Base-by-base conservation (phyloP, 179 eudicot species). In the Carnegiea gigantea region DNA sequence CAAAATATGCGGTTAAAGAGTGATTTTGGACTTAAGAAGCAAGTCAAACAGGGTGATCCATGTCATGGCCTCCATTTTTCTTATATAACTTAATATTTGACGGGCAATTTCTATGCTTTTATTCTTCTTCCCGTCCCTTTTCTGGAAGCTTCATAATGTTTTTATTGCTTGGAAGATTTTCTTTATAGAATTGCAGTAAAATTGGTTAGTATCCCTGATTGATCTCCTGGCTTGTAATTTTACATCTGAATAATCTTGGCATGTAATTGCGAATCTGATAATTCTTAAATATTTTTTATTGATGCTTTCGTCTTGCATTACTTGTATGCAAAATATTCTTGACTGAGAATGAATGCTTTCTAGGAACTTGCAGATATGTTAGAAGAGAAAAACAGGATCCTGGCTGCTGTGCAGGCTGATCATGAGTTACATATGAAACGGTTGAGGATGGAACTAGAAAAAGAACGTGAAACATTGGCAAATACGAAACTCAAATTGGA, bases 341-440 rank as follows among this genome's bases (percentile, higher is more conserved):
- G 86, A 87, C 89, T 79, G 77, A 77, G 81, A 80, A 79, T 86
- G 80, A 85, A 87, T 90, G 85, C 86, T 87, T 87, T 92, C 84
- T 92, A 96, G 99, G 99, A 94, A 82, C 89, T 90, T 85, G 91
- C 95, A 87, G 95, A 93, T 91, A 71, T 89, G 79, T 75, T 87
- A 82, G 98, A 94, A 85, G 97, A 94, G 90, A 94, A 92, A 88
- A 90, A 83, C 86, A 87, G 84, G 83, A 84, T 88, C 73, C 85
- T 91, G 81, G 89, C 93, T 20, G 83, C 88, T 23, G 77, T 88
- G 82, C 92, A 91, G 86, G 88, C 89, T 80, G 85, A 82, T 78
- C 87, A 91, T 75, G 97, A 91, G 81, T 78, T 81, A 44, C 91
- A 94, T 85, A 77, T 94, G 81, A 86, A 90, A 84, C 86, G 89